Evolutionary conservation across 176 grass and related monocot species (phyloP).

Genomic region (Calamus simplicifolius): DNA sequence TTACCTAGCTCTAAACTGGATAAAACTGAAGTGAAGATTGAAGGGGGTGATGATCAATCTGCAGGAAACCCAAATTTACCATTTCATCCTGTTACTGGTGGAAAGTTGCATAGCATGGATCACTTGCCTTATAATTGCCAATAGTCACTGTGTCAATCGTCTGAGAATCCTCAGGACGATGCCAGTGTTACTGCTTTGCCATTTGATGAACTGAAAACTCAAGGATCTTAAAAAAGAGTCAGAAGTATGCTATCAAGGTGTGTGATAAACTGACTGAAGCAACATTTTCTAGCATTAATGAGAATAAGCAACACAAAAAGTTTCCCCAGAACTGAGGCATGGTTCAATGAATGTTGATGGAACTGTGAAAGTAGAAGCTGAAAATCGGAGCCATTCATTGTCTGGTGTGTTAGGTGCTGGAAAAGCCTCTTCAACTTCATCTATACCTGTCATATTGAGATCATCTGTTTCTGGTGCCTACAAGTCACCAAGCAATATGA

Average conservation of each 20-base stretch:
- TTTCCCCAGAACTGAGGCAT: slow-evolving; percentile 23
- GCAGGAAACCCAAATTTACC: slow-evolving; percentile 10
- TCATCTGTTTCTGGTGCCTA: slow-evolving; percentile 29
- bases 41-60: slow-evolving; percentile 19
- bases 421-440: slow-evolving; percentile 50
- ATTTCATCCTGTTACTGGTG: slow-evolving; percentile 11
- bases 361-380: slow-evolving; percentile 21
- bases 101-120: slow-evolving; percentile 16
- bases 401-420: slow-evolving; percentile 13
- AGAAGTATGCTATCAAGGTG: slow-evolving; percentile 3
- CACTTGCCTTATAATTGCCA: slow-evolving; percentile 6
- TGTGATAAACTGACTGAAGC: slow-evolving; percentile 16
- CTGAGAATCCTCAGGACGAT: slow-evolving; percentile 27
- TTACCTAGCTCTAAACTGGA: slow-evolving; percentile 24
- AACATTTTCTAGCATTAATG: slow-evolving; percentile 22
- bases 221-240: slow-evolving; percentile 25
- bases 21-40: slow-evolving; percentile 34
- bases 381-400: slow-evolving; percentile 26
- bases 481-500: slow-evolving; percentile 5
- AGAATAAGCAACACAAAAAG: slow-evolving; percentile 25
- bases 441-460: slow-evolving; percentile 24
- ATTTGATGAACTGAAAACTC: slow-evolving; percentile 21
- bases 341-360: slow-evolving; percentile 21
- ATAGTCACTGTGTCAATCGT: slow-evolving; percentile 27
- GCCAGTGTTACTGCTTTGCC: slow-evolving; percentile 25